Evolutionary conservation across 345 rosid genomes (phyloP), one percentile per base, ranked within the genome.

Genomic region (Pugionium cornutum): DNA sequence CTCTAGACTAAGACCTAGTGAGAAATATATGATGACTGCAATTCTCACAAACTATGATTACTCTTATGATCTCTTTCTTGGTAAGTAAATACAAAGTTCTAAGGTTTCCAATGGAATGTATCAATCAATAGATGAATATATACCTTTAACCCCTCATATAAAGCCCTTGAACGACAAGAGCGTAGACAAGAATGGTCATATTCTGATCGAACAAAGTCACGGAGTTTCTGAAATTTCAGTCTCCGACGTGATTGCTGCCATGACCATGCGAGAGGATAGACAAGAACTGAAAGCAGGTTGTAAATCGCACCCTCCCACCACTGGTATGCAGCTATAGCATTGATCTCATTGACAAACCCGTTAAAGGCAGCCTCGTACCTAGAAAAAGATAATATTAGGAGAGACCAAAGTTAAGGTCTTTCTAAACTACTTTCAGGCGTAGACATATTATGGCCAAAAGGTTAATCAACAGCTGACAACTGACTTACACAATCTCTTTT

Each of bases 301-400:
- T 85, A 82, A 31, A 87, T 67, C 2, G 90, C 85, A 71, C 98
- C 98, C 79, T 87, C 95, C 98, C 98, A 91, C 98, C 98, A 91
- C 69, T 87, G 96, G 67, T 89, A 91, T 43, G 92, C 83, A 73
- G 98, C 95, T 76, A 91, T 70, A 66, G 69, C 77, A 78, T 91
- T 91, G 69, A 91, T 84, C 78, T 91, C 95, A 69, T 89, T 92
- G 64, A 87, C 96, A 83, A 91, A 91, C 69, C 83, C 84, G 60
- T 79, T 83, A 76, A 82, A 91, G 6, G 92, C 98, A 73, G 85
- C 96, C 82, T 91, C 96, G 26, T 84, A 91, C 59, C 98, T 91
- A 78, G 37, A 63, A 60, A 35, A 52, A 50, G 9, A 27, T 1
- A 10, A 54, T 36, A 57, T 42, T 10, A 45, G 47, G 26, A 64